Conservation (phyloP, 768 basidiomycete genomes). For the Pluteus cervinus region DNA sequence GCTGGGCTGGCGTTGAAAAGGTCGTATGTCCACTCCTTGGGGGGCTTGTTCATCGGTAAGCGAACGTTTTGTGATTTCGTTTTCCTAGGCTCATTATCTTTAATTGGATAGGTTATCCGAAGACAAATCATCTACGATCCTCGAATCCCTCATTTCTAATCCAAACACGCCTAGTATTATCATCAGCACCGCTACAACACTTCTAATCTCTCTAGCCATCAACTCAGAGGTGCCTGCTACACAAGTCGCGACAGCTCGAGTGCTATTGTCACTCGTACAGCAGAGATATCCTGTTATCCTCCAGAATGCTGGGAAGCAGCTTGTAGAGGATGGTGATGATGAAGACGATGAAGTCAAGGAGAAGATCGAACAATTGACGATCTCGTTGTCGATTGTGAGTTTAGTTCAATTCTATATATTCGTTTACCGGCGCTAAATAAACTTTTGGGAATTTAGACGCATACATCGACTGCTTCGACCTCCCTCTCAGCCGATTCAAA, state of each 20-base stretch:
- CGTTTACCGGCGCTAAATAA: neutral
- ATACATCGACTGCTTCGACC: slow-evolving; percentile 9
- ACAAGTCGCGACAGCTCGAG: slow-evolving; percentile 19
- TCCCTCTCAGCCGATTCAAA: slow-evolving; percentile 12
- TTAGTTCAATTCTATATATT: slow-evolving; percentile 1
- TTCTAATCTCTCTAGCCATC: slow-evolving; percentile 21
- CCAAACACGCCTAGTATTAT: slow-evolving; percentile 25
- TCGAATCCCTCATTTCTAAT: slow-evolving; percentile 33
- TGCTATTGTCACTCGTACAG: slow-evolving; percentile 50
- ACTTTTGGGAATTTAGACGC: neutral
- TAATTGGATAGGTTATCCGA: slow-evolving; percentile 35
- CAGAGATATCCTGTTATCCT: slow-evolving; percentile 59
- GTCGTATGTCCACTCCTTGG: slow-evolving; percentile 20
- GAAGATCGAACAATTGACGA: slow-evolving; percentile 44
- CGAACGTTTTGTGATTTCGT: too few relatives aligned
- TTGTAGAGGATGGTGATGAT: too few relatives aligned
- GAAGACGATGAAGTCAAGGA: slow-evolving; percentile 31
- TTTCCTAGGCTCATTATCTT: too few relatives aligned
- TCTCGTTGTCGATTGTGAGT: slow-evolving; percentile 54
- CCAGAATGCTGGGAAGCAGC: slow-evolving; percentile 32
- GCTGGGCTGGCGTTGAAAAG: slow-evolving; percentile 17
- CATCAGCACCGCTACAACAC: slow-evolving; percentile 21
- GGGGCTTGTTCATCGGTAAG: too few relatives aligned
- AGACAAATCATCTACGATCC: slow-evolving; percentile 18
- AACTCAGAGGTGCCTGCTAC: slow-evolving; percentile 16